Evolutionary conservation across 2,329 filamentous ascomycete species (phyloP), one percentile per base, ranked within the genome.

Genomic region (Tolypocladium amazonense): DNA sequence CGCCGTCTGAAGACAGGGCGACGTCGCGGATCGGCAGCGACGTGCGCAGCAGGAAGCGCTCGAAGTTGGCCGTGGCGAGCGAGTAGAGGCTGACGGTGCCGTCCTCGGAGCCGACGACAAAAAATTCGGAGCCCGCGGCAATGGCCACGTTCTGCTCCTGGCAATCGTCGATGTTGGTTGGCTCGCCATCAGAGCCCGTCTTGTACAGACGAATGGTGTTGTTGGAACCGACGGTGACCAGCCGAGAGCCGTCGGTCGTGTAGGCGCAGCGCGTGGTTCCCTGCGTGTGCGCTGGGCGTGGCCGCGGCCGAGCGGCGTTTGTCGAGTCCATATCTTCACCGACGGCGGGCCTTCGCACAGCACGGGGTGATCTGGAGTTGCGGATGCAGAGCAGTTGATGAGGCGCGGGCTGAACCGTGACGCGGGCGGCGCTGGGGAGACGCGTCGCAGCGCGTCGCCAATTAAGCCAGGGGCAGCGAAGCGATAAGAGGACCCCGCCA

Each of bases 11-110:
- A 2, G 91, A 92, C 18, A 99, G 78, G 4, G 90, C 87, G 58
- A 99, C 79, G 71, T 97, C 92, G 68, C 94, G 85, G 38, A 97
- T 85, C 0, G 94, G 90, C 3, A 97, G 78, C n/a, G 91, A 87
- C 60, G 88, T 90, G 64, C 94, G 87, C 33, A 92, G 82, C 57
- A 99, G 82, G 65, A 95, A 88, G 61, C 88, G 87, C 63, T 96
- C 90, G 75, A 95, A 90, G 35, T 79, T 74, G 68, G 87, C 87
- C 3, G 84, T 85, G 60, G 84, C 80, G 56, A 97, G 81, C n/a
- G 89, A 89, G 77, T 95, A 99, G 67, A 92, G 85, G 78, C 89
- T 96, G 68, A 99, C 91, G n/a, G 89, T 94, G 69, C 95, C 94
- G 75, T 97, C 92, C 73, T 99, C 93, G 25, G 90, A 90, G 35